A percentile compares a stretch with the other conserved stretches of the same genome.
phyloP scores from a whole-genome alignment of 768 basidiomycete genomes.

The Boletus pseudopeckii region DNA sequence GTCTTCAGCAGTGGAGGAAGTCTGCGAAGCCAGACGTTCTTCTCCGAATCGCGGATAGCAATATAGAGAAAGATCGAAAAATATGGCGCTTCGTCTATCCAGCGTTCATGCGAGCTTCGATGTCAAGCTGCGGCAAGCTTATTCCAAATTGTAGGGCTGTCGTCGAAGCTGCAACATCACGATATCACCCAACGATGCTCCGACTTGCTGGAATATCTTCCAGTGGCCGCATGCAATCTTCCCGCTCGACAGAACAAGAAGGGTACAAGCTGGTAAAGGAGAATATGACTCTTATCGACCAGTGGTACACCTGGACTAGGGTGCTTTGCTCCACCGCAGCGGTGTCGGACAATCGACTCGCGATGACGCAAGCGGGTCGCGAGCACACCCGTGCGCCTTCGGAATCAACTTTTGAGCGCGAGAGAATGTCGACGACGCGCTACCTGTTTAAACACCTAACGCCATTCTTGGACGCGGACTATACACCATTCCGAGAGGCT shows the following conservation, averaged over 20 bases:
- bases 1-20: constrained; percentile 66
- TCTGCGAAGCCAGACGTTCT: constrained; percentile 53
- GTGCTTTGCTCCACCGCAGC: constrained; percentile 80
- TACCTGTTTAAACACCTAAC: constrained; percentile 83
- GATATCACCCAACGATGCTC: constrained; percentile 70
- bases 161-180: constrained; percentile 62
- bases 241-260: constrained; percentile 49
- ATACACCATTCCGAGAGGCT: constrained; percentile 76
- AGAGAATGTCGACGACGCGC: constrained; percentile 76
- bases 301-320: constrained; percentile 85
- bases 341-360: constrained; percentile 58
- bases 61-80: constrained; percentile 59
- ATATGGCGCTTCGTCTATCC: constrained; percentile 78
- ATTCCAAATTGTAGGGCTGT: constrained; percentile 57
- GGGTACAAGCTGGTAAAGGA: constrained; percentile 52
- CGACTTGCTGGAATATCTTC: constrained; percentile 70
- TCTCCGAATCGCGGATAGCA: constrained; percentile 70
- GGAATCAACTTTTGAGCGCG: constrained; percentile 73
- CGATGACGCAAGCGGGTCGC: constrained; percentile 50
- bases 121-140: constrained; percentile 45
- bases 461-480: constrained; percentile 85
- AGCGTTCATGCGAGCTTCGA: constrained; percentile 53
- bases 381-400: constrained; percentile 71
- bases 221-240: constrained; percentile 37
- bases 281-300: constrained; percentile 57